Evolutionary conservation across 169 alveolate genomes (phyloP).

Genomic region (Plasmodium gaboni): DNA sequence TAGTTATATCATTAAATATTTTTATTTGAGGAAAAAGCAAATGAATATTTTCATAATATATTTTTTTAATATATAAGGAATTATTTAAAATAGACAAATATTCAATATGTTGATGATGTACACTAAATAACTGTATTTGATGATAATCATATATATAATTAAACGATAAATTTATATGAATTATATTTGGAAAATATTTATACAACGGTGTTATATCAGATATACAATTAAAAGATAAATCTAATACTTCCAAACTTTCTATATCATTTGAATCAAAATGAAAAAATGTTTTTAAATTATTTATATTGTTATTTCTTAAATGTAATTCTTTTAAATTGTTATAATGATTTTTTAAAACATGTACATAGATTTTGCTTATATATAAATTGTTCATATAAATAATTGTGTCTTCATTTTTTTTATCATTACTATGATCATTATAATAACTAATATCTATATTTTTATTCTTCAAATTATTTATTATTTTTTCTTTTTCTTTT

Average conservation of each 20-base stretch:
- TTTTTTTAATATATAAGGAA: slow-evolving; percentile 35
- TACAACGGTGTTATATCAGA: slow-evolving; percentile 26
- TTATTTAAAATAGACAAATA: slow-evolving; percentile 16
- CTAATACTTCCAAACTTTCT: slow-evolving; percentile 22
- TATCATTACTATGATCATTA: background rate
- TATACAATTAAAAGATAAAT: slow-evolving; percentile 60
- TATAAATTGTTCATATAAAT: slow-evolving; percentile 26
- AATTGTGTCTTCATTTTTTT: background rate
- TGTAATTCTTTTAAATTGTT: slow-evolving; percentile 35
- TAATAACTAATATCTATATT: slow-evolving; percentile 4
- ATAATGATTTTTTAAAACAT: background rate
- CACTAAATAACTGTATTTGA: slow-evolving; percentile 32
- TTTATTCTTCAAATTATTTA: background rate
- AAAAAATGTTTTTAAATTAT: slow-evolving; percentile 31
- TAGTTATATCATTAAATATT: slow-evolving; percentile 74
- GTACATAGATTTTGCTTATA: slow-evolving; percentile 20
- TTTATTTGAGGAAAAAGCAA: slow-evolving; percentile 79
- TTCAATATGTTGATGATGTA: slow-evolving; percentile 35
- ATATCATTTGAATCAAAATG: slow-evolving; percentile 29
- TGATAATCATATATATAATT: slow-evolving; percentile 47
- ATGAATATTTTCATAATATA: slow-evolving; percentile 3
- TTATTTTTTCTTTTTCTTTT: background rate
- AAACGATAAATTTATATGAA: slow-evolving; percentile 31
- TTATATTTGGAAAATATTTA: slow-evolving; percentile 36
- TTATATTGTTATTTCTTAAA: slow-evolving; percentile 60